Evolutionary conservation across 2,329 filamentous ascomycete species (phyloP).

Genomic region (Calonectria pseudoturangicola): DNA sequence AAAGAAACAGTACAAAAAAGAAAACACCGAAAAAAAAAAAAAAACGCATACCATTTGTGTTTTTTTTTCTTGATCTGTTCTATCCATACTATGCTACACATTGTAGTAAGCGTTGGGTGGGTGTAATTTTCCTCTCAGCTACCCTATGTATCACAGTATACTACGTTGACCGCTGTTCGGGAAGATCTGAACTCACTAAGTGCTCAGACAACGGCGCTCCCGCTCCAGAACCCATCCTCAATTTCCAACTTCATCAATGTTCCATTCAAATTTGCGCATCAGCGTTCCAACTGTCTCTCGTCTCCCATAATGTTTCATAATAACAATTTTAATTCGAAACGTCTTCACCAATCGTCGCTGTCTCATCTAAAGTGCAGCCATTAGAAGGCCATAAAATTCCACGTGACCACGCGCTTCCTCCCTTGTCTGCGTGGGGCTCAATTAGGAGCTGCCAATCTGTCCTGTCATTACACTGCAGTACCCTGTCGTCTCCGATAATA

Average conservation of each 20-base stretch:
- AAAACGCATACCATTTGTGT: too few relatives aligned
- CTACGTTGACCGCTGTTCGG: too few relatives aligned
- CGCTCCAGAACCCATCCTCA: not conserved
- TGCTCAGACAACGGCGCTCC: too few relatives aligned
- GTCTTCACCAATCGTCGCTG: not conserved
- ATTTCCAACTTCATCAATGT: not conserved
- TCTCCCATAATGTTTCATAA: slow-evolving; percentile 7
- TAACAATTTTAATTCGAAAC: slow-evolving; percentile 1
- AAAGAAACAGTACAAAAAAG: too few relatives aligned
- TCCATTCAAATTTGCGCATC: not conserved
- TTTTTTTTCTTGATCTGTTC: too few relatives aligned
- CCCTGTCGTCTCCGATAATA: slow-evolving; percentile 27
- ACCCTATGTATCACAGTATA: too few relatives aligned
- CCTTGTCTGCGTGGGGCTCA: not conserved
- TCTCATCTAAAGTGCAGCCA: slow-evolving; percentile 10
- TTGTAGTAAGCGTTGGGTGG: too few relatives aligned
- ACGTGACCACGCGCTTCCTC: slow-evolving; percentile 6
- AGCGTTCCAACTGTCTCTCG: not conserved
- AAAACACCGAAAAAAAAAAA: too few relatives aligned
- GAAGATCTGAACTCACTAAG: too few relatives aligned
- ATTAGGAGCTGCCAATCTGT: slow-evolving; percentile 27
- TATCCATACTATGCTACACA: too few relatives aligned
- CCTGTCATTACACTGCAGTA: slow-evolving; percentile 24
- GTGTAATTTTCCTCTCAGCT: too few relatives aligned
- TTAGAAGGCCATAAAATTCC: not conserved